A percentile compares a stretch with the other conserved stretches of the same genome.
phyloP scores from a whole-genome alignment of 2,329 filamentous ascomycete species.

The Pezicula radicicola region DNA sequence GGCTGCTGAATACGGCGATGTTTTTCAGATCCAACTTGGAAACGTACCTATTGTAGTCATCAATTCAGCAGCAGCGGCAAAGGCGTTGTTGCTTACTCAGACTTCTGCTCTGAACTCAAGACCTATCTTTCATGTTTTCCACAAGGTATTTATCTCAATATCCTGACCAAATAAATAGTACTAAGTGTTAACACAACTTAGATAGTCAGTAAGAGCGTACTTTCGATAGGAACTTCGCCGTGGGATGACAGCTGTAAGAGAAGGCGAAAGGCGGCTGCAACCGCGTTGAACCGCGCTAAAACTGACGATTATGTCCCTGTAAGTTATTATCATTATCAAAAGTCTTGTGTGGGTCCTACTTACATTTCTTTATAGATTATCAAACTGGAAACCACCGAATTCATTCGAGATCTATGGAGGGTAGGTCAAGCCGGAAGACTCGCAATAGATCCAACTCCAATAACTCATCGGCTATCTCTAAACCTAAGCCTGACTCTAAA shows the following conservation, averaged over 20 bases:
- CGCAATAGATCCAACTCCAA: too few species aligned
- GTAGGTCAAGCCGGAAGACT: too few species aligned
- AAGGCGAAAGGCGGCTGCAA: constrained; percentile 59
- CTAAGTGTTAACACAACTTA: background rate
- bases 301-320: constrained; percentile 57
- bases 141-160: constrained; percentile 45
- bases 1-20: constrained; percentile 43
- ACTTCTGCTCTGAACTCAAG: constrained; percentile 49
- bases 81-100: constrained; percentile 46
- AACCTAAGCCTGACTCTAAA: too few species aligned
- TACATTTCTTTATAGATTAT: constrained; percentile 39
- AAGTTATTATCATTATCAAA: constrained; percentile 56
- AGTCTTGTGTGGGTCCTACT: constrained; percentile 58
- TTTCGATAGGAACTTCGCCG: constrained; percentile 58
- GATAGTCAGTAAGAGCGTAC: background rate
- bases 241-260: constrained; percentile 62
- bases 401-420: too few species aligned
- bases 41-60: constrained; percentile 54
- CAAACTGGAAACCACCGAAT: too few species aligned
- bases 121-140: constrained; percentile 55
- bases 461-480: too few species aligned
- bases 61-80: constrained; percentile 48
- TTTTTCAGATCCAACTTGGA: constrained; percentile 54
- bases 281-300: constrained; percentile 60
- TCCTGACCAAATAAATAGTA: too few species aligned